Base-by-base conservation (phyloP, 2,329 filamentous ascomycete species). In the Pseudogymnoascus sp. region DNA sequence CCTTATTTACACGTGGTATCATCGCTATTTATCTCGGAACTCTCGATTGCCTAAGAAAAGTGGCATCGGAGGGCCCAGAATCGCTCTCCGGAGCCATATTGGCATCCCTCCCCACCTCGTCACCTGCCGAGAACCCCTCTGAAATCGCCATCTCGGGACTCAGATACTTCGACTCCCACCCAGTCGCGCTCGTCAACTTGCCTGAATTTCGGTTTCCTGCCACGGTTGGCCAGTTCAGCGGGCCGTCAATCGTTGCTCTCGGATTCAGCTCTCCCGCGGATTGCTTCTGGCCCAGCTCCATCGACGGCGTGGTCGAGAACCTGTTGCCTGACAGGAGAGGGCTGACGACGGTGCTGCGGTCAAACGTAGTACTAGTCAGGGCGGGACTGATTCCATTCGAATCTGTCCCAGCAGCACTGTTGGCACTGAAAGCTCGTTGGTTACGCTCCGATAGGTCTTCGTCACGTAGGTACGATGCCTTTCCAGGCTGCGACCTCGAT, bases 141-240 rank as follows among this genome's bases (percentile, higher is more conserved):
- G 57, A 37, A 2, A 59, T 28, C 35, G 57, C 57, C 57, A 43
- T 38, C 33, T 59, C 57, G 14, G 38, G 38, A 25, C 47, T 54
- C n/a, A 54, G 47, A 54, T 54, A 54, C 47, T 35, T 54, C 16
- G 47, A 54, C 16, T 54, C 47, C 47, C 47, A 35, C 20, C 47
- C 47, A 35, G 47, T 54, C 47, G 47, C 47, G 28, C 47, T 54
- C 9, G 47, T 54, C n/a, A 54, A 20, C 11, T 33, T 54, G 47
- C 47, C 33, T 33, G 47, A 35, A 28, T 54, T 54, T 33, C 57
- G 57, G 22, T 35, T 35, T 35, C 9, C 28, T 14, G 28, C 16
- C 11, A 54, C 9, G 12, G 20, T 60, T 57, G 58, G 58, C 58
- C 58, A 60, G 28, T 50, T 50, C 18, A 60, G 20, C 22, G 58